A percentile compares a stretch with the other conserved stretches of the same genome.
These are phyloP conservation scores for Nemania bipapillata DNA, from an alignment of 2,329 filamentous ascomycete genomes.

Conservation along the genomic window DNA sequence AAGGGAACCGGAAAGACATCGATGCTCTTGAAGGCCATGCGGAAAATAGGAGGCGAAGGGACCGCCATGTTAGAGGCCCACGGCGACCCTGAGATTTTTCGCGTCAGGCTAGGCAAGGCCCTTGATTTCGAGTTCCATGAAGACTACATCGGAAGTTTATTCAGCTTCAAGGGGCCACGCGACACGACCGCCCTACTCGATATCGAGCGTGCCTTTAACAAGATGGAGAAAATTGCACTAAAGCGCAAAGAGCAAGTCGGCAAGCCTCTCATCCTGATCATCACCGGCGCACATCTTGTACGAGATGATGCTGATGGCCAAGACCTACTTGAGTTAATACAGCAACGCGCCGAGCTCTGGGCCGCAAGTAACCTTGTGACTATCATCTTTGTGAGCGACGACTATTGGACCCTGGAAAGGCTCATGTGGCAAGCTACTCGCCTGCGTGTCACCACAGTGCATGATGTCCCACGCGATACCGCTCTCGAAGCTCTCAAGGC, in stretches of 20 bases:
- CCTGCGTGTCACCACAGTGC: slow-evolving; percentile 65
- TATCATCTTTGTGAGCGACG: slow-evolving; percentile 65
- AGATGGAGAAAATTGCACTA: slow-evolving; percentile 92
- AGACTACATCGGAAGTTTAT: slow-evolving; percentile 94
- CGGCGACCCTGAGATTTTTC: slow-evolving; percentile 91
- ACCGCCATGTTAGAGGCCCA: slow-evolving; percentile 96
- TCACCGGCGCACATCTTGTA: slow-evolving; percentile 91
- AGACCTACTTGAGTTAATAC: slow-evolving; percentile 91
- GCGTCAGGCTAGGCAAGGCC: slow-evolving; percentile 88
- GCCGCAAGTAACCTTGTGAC: slow-evolving; percentile 76
- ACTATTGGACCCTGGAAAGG: slow-evolving; percentile 68
- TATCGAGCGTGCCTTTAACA: slow-evolving; percentile 95
- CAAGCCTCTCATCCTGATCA: slow-evolving; percentile 82
- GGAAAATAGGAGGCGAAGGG: slow-evolving; percentile 85
- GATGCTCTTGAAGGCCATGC: slow-evolving; percentile 94
- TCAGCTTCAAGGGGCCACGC: slow-evolving; percentile 89
- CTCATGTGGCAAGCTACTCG: slow-evolving; percentile 66
- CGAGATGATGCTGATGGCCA: slow-evolving; percentile 91
- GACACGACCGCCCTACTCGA: slow-evolving; percentile 91
- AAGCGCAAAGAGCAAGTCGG: slow-evolving; percentile 69
- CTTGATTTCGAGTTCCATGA: slow-evolving; percentile 96
- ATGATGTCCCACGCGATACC: slow-evolving; percentile 61
- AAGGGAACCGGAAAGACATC: slow-evolving; percentile 96
- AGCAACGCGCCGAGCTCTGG: slow-evolving; percentile 91
- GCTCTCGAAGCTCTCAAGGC: slow-evolving; percentile 61